Base-by-base conservation (phyloP, 1,139 yeast species). In the Pichia sp. region DNA sequence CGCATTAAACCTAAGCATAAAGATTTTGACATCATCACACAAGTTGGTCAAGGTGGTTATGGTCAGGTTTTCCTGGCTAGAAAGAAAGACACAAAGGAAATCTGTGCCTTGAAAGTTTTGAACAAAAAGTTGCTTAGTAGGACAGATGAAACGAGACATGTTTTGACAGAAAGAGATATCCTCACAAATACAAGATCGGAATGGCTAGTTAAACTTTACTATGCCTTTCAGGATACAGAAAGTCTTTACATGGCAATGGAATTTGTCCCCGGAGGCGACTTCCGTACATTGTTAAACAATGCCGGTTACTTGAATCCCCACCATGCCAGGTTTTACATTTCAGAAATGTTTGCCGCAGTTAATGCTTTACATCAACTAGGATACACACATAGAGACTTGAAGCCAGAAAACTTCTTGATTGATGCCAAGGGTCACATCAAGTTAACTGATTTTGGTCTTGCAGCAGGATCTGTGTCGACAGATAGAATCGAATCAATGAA, bases 11-110 rank as follows among this genome's bases (percentile, higher is more conserved):
- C 97, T 49, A 89, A 87, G 69, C 93, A 90, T 68, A 92, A 90
- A 64, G 99, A 95, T 70, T 95, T 95, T 69, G 95, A 90, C 69
- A 89, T 92, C 77, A 85, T 95, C 59, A 93, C 99, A 3, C 99
- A 95, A 74, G 97, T 95, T 40, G 99, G 99, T 30, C 99, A 95
- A 75, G 99, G 99, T 67, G 99, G 99, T 3, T 95, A 95, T 67
- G 99, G 99, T 29, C 96, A 90, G 73, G 99, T 95, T 16, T 95
- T 89, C 65, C 75, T 95, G 62, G 98, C 99, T 0, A 81, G 93
- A 62, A 95, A 95, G 75, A 85, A 85, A 63, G 99, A 95, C 67
- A 90, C 98, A 5, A 83, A 87, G 62, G 99, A 95, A 72, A 87
- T 95, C 49, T 93, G 97, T 72, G 99, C 99, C 1, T 78, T 95